Evolutionary conservation across 257 asterid species (phyloP), one percentile per base, ranked within the genome.

Genomic region (Nicotiana tomentosiformis): DNA sequence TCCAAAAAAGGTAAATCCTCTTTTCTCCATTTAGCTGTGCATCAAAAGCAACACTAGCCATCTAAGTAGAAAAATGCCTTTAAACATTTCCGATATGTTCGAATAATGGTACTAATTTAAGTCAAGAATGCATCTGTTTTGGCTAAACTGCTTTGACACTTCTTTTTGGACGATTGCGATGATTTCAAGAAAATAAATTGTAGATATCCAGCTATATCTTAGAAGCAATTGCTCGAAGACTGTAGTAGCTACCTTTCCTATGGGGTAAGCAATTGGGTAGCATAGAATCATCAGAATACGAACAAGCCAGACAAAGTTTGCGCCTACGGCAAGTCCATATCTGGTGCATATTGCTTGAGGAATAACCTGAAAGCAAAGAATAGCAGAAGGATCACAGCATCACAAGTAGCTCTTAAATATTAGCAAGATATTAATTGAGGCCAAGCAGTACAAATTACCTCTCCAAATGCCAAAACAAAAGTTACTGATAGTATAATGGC

Each of bases 301-400:
- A 77, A 96, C 98, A 64, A 94, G 97, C 97, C 98, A 96, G 77
- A 94, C 90, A 57, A 96, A 86, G 86, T 93, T 92, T 51, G 98
- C 98, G 77, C 99, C 99, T 29, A 96, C 97, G 26, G 98, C 95
- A 86, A 96, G 98, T 87, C 99, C 99, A 72, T 96, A 96, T 88
- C 99, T 88, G 26, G 98, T 93, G 88, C 99, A 96, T 87, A 94
- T 92, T 39, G 99, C 99, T 94, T 96, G 99, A 85, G 99, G 99
- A 84, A 96, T 94, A 83, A 96, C 98, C 98, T 94, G 90, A 68
- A 43, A 85, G 51, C 58, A 84, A 55, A 78, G 69, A 46, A 66
- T 56, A 49, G 66, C 26, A 61, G 68, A 49, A 82, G 76, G 62
- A 58, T 14, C 55, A 57, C 57, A 86, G 67, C 83, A 82, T 20